These are phyloP conservation scores for Nemania abortiva DNA, from an alignment of 2,329 filamentous ascomycete genomes.

Conservation along the genomic window DNA sequence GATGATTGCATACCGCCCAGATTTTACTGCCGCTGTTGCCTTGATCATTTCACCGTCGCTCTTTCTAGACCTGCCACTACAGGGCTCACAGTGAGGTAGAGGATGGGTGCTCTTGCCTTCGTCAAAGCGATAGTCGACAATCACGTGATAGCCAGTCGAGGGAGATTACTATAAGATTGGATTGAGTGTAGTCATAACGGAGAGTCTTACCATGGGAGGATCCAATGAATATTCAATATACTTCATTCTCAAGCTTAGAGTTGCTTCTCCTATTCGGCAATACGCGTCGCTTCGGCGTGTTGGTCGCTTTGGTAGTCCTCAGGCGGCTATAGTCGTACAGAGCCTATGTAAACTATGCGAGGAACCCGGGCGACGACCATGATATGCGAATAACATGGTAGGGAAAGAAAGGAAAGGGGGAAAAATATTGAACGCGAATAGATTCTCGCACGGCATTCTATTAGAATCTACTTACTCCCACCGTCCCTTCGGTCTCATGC, in stretches of 20 bases:
- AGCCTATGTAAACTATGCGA: background rate
- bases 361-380: background rate
- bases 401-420: background rate
- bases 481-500: background rate
- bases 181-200: background rate
- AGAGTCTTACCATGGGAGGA: no score
- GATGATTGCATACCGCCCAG: background rate
- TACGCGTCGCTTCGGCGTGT: background rate
- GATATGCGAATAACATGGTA: background rate
- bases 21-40: background rate
- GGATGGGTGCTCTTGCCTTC: conserved; percentile 19
- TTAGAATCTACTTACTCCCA: conserved; percentile 9
- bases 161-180: background rate
- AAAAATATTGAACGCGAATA: background rate
- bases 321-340: background rate
- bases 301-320: background rate
- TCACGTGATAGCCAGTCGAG: conserved; percentile 27
- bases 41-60: background rate
- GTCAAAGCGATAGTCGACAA: background rate
- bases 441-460: background rate
- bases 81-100: background rate
- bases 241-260: background rate
- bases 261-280: background rate
- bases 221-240: background rate
- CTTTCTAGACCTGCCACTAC: conserved; percentile 9